These are phyloP conservation scores for Trichophaea hybrida DNA, from an alignment of 2,329 filamentous ascomycete genomes.

Conservation along the genomic window DNA sequence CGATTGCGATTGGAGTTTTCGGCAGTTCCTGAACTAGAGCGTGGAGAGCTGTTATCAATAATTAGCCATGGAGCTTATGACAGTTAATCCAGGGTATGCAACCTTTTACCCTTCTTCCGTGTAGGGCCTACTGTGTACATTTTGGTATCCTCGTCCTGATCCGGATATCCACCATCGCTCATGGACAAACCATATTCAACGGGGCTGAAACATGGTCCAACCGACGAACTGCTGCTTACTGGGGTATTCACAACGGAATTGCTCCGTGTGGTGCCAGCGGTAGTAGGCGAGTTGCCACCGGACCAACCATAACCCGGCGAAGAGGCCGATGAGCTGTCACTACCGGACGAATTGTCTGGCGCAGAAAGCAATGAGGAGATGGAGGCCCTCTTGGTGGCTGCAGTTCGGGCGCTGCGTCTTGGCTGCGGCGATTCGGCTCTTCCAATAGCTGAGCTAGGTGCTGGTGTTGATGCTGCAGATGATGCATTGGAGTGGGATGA, in stretches of 20 bases:
- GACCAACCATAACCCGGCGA: conserved; percentile 17
- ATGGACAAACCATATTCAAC: conserved; percentile 14
- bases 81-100: conserved; percentile 14
- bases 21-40: conserved; percentile 10
- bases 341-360: conserved; percentile 17
- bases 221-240: conserved; percentile 5
- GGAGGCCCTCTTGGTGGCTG: conserved; percentile 18
- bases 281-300: conserved; percentile 17
- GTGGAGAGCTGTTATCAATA: conserved; percentile 14
- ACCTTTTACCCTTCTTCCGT: conserved; percentile 20
- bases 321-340: conserved; percentile 20
- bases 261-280: conserved; percentile 17
- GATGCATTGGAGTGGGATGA: conserved; percentile 14
- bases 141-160: conserved; percentile 12
- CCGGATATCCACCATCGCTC: conserved; percentile 13
- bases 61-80: neutral
- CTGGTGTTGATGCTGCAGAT: conserved; percentile 12
- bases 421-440: conserved; percentile 8
- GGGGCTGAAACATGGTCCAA: conserved; percentile 8
- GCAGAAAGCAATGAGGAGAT: conserved; percentile 21
- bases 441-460: conserved; percentile 10
- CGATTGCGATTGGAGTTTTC: conserved; percentile 11
- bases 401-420: conserved; percentile 11
- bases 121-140: conserved; percentile 10
- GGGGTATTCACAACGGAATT: conserved; percentile 17